Conservation (phyloP, 2,329 filamentous ascomycete genomes). For the Cladophialophora psammophila region DNA sequence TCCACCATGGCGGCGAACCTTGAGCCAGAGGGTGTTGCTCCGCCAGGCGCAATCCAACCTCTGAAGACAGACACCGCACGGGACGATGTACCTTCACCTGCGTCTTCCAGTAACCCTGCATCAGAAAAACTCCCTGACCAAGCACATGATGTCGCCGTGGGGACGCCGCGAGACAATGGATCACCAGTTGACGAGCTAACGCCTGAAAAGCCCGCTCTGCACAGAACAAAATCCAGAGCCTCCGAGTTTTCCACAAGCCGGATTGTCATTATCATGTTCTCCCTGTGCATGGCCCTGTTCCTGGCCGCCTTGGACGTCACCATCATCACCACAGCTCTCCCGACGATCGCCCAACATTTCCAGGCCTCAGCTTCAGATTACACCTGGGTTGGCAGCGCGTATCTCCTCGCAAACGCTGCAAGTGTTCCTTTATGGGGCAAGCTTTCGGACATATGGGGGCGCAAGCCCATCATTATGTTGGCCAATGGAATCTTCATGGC, state of each 20-base stretch:
- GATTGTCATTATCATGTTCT: conserved; percentile 51
- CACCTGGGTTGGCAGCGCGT: conserved; percentile 58
- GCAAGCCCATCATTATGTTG: conserved; percentile 67
- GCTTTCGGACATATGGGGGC: conserved; percentile 71
- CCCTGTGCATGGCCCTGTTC: conserved; percentile 62
- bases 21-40: neutral
- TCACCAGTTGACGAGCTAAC: neutral
- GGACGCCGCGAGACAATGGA: conserved; percentile 5
- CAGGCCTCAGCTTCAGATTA: conserved; percentile 54
- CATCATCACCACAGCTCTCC: conserved; percentile 55
- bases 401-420: conserved; percentile 55
- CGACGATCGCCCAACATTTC: conserved; percentile 54
- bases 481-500: conserved; percentile 69
- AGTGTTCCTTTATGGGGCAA: conserved; percentile 68
- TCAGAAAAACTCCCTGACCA: conserved; percentile 25
- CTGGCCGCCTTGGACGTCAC: conserved; percentile 67
- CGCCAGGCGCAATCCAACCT: neutral
- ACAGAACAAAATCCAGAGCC: conserved; percentile 45
- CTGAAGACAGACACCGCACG: neutral
- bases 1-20: conserved; percentile 4
- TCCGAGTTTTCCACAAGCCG: conserved; percentile 51
- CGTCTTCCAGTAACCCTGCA: conserved; percentile 10
- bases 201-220: conserved; percentile 21
- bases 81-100: conserved; percentile 12
- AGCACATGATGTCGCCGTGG: conserved; percentile 3